A percentile compares a stretch with the other conserved stretches of the same genome.
Evolutionary conservation across 1,139 yeast species (phyloP).

Genomic region (Kodamaea fungicola): DNA sequence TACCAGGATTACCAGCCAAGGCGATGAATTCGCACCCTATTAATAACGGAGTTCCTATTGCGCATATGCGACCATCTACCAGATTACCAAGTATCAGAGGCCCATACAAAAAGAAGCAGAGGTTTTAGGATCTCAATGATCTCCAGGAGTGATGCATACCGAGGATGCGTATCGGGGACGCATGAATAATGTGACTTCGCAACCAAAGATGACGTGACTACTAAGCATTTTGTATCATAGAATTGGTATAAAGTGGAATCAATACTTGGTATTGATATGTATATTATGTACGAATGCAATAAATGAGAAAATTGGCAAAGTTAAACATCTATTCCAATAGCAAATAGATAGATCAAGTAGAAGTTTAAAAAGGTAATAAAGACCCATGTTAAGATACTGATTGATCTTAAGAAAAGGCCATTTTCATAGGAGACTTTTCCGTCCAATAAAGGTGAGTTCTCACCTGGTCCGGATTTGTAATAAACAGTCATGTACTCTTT

Average conservation of each 20-base stretch:
- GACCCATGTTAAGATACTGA: conserved; percentile 65
- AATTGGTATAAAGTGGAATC: too few species aligned
- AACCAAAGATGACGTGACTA: too few species aligned
- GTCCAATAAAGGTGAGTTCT: conserved; percentile 10
- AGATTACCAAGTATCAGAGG: conserved; percentile 43
- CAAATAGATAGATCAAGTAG: conserved; percentile 66
- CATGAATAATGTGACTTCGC: too few species aligned
- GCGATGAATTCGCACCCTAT: conserved; percentile 9
- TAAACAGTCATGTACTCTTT: conserved; percentile 58
- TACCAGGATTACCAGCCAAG: conserved; percentile 57
- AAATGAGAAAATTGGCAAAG: background rate
- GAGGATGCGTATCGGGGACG: background rate
- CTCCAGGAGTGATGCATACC: too few species aligned
- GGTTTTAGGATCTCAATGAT: conserved; percentile 10
- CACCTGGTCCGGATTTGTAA: conserved; percentile 15
- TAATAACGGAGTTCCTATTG: conserved; percentile 13
- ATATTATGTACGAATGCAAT: too few species aligned
- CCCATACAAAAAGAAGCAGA: conserved; percentile 37
- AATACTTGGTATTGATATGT: too few species aligned
- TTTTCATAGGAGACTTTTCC: conserved; percentile 53
- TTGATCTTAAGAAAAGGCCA: conserved; percentile 48
- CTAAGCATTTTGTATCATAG: too few species aligned
- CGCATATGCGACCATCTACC: conserved; percentile 9
- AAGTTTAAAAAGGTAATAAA: conserved; percentile 70
- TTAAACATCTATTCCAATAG: conserved; percentile 65